These are phyloP conservation scores for Salvia splendens DNA, from an alignment of 257 asterid genomes.

Conservation along the genomic window DNA sequence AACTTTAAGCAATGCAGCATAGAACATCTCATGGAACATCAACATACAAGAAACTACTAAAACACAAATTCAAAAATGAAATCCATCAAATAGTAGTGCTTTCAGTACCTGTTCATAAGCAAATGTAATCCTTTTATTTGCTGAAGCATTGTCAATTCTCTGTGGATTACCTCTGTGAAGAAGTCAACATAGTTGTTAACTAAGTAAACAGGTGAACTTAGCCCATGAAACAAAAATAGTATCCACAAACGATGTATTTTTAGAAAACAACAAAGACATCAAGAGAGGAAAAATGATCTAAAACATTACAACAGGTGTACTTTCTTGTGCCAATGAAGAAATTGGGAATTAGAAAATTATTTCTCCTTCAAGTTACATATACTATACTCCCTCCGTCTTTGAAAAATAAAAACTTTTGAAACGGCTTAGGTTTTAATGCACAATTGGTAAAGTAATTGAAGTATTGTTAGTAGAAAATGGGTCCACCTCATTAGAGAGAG, in stretches of 20 bases:
- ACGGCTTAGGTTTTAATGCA: too few relatives aligned
- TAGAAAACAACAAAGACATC: constrained; percentile 5
- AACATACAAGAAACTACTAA: constrained; percentile 5
- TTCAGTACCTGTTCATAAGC: constrained; percentile 86
- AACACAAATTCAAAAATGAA: constrained; percentile 19
- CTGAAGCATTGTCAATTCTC: constrained; percentile 82
- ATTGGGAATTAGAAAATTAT: neutral
- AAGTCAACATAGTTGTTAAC: constrained; percentile 23
- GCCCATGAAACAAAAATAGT: constrained; percentile 7
- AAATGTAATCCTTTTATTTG: constrained; percentile 74
- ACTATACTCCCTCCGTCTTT: too few relatives aligned
- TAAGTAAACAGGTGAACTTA: neutral
- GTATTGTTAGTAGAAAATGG: too few relatives aligned
- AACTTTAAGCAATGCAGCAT: neutral
- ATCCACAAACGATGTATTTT: neutral
- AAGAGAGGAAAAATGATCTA: neutral
- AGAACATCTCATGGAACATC: constrained; percentile 15
- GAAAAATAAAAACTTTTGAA: too few relatives aligned
- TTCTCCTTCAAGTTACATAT: neutral
- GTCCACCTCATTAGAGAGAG: too few relatives aligned
- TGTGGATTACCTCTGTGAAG: constrained; percentile 87
- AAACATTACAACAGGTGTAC: neutral
- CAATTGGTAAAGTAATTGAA: too few relatives aligned
- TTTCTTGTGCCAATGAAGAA: constrained; percentile 4
- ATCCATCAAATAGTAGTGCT: constrained; percentile 22